These are phyloP conservation scores for Ceraceosorus guamensis DNA, from an alignment of 1,284 basidiomycete species.

Conservation along the genomic window DNA sequence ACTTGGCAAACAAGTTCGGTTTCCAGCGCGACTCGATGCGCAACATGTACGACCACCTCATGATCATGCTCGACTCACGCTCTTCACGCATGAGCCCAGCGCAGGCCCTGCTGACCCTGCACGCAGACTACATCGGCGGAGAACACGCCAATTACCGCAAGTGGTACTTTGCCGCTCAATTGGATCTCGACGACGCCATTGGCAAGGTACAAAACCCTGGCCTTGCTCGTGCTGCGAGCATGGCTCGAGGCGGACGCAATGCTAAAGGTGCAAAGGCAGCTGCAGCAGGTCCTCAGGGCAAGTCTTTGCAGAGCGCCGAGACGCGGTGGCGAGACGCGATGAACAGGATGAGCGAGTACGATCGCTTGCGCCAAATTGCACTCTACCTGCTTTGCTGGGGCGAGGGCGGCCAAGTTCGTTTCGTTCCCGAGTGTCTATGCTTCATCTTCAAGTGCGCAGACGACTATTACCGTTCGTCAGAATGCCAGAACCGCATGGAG, in stretches of 20 bases:
- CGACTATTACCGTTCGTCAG: conserved; percentile 98
- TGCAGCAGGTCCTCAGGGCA: conserved; percentile 62
- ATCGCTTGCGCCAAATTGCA: conserved; percentile 90
- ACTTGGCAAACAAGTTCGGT: conserved; percentile 97
- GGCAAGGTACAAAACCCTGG: conserved; percentile 87
- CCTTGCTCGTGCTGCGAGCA: conserved; percentile 71
- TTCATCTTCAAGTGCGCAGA: conserved; percentile 99
- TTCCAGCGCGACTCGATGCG: conserved; percentile 74
- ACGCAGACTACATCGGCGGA: conserved; percentile 98
- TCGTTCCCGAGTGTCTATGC: conserved; percentile 91
- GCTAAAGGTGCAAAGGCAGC: conserved; percentile 48
- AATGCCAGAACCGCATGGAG: conserved; percentile 89
- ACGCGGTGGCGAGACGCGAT: conserved; percentile 95
- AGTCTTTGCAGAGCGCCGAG: conserved; percentile 72
- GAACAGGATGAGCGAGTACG: conserved; percentile 98
- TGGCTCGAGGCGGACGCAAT: conserved; percentile 57
- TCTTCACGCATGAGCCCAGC: conserved; percentile 80
- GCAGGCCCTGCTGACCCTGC: conserved; percentile 80
- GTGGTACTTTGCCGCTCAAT: conserved; percentile 99
- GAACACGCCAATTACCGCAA: conserved; percentile 52
- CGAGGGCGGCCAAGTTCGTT: conserved; percentile 96
- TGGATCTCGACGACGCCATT: conserved; percentile 95
- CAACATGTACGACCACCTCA: conserved; percentile 85
- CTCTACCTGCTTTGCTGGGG: conserved; percentile 96
- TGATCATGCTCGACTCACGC: conserved; percentile 80